phyloP scores from a whole-genome alignment of 495 filamentous ascomycete genomes.

The Penicillium bialowiezense region DNA sequence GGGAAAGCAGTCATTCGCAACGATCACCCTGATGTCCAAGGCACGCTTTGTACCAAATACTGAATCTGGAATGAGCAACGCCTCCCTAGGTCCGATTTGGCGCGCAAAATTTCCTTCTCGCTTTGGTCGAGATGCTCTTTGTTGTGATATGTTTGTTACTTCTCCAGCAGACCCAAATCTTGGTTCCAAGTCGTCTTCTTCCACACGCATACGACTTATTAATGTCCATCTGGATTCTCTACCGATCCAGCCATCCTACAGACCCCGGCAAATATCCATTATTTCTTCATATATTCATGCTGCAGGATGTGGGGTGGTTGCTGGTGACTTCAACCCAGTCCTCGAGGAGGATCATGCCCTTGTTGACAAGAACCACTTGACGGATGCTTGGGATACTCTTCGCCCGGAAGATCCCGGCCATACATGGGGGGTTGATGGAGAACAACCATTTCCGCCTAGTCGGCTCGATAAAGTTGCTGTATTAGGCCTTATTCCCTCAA shows the following conservation, averaged over 20 bases:
- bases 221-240: constrained; percentile 27
- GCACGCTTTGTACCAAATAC: background rate
- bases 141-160: constrained; percentile 22
- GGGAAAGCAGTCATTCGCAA: constrained; percentile 8
- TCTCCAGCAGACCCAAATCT: background rate
- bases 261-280: constrained; percentile 19
- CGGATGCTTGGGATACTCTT: constrained; percentile 20
- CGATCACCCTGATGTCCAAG: constrained; percentile 17
- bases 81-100: constrained; percentile 19
- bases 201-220: constrained; percentile 12
- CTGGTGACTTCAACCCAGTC: constrained; percentile 30
- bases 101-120: constrained; percentile 15
- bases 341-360: constrained; percentile 18
- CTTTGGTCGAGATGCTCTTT: constrained; percentile 21
- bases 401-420: constrained; percentile 13
- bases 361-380: constrained; percentile 12
- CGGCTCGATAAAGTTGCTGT: constrained; percentile 16
- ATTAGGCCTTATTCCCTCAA: too few species aligned
- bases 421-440: constrained; percentile 21
- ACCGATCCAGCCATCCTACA: constrained; percentile 18
- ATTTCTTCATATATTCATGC: constrained; percentile 14
- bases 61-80: background rate
- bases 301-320: constrained; percentile 19
- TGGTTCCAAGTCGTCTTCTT: too few species aligned
- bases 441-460: constrained; percentile 16